Conservation (phyloP, 352 stramenopile species). For the Globisporangium nodosum region DNA sequence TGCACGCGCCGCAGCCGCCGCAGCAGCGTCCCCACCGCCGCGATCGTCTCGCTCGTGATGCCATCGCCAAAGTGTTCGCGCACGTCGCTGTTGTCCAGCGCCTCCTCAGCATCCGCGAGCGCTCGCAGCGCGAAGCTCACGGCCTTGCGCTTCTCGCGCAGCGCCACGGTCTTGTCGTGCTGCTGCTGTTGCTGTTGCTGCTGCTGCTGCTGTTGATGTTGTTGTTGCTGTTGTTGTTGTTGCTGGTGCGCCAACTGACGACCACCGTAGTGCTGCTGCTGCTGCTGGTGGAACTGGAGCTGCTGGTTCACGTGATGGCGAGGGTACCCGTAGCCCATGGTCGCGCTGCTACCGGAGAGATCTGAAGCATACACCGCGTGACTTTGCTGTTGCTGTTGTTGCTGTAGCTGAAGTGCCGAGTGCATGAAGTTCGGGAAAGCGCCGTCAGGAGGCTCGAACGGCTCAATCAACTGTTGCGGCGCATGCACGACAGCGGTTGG, state of each 20-base stretch:
- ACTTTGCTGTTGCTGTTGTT: background rate
- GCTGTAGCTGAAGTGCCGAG: background rate
- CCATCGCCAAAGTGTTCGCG: conserved; percentile 28
- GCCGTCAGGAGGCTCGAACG: background rate
- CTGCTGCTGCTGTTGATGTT: conserved; percentile 3
- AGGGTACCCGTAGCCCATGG: background rate
- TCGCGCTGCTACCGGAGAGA: background rate
- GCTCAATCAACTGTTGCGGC: background rate
- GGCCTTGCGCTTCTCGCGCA: conserved; percentile 25
- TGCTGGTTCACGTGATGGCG: background rate
- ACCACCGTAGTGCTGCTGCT: background rate
- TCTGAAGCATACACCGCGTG: background rate
- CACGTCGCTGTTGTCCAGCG: conserved; percentile 30
- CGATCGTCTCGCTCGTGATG: conserved; percentile 16
- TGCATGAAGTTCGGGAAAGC: background rate
- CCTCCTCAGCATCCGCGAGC: conserved; percentile 33
- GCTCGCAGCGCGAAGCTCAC: conserved; percentile 23
- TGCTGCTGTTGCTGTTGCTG: background rate
- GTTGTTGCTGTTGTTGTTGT: background rate
- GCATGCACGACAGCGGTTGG: background rate
- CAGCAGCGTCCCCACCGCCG: conserved; percentile 19
- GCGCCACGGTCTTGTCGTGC: background rate
- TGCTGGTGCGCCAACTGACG: background rate
- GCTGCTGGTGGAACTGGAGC: background rate
- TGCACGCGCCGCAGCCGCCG: conserved; percentile 29